phyloP scores from a whole-genome alignment of 2,329 filamentous ascomycete genomes.

The Neofusicoccum sp. region DNA sequence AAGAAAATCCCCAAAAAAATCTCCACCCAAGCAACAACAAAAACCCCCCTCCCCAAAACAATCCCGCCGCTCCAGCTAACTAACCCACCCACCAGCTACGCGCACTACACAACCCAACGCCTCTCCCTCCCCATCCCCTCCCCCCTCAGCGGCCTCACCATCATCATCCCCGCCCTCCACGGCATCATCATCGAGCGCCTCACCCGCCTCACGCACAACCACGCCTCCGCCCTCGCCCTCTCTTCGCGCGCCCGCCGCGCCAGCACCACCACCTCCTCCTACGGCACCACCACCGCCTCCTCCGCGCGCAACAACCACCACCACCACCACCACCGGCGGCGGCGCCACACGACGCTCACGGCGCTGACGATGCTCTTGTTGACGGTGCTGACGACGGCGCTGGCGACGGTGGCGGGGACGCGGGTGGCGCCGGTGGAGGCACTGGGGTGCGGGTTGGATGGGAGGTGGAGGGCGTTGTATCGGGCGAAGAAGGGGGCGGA shows the following conservation, averaged over 20 bases:
- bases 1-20: neutral
- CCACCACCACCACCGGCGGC: neutral
- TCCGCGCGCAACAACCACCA: neutral
- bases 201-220: constrained; percentile 20
- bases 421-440: constrained; percentile 30
- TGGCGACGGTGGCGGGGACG: constrained; percentile 41
- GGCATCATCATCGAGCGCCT: constrained; percentile 33
- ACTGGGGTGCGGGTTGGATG: constrained; percentile 53
- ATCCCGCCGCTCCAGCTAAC: neutral
- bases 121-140: constrained; percentile 40
- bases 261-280: constrained; percentile 14
- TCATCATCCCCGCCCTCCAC: constrained; percentile 39
- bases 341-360: constrained; percentile 23
- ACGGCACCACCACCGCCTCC: neutral
- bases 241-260: neutral
- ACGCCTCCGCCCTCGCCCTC: constrained; percentile 22
- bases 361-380: constrained; percentile 26
- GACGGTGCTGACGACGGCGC: constrained; percentile 38
- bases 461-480: constrained; percentile 57
- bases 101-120: constrained; percentile 5
- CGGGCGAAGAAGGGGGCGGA: constrained; percentile 47
- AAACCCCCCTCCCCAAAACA: no score
- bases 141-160: constrained; percentile 36
- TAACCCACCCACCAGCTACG: constrained; percentile 8
- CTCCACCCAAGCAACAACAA: neutral